phyloP scores from a whole-genome alignment of 129 eudicot genomes.

The Arctium lappa region DNA sequence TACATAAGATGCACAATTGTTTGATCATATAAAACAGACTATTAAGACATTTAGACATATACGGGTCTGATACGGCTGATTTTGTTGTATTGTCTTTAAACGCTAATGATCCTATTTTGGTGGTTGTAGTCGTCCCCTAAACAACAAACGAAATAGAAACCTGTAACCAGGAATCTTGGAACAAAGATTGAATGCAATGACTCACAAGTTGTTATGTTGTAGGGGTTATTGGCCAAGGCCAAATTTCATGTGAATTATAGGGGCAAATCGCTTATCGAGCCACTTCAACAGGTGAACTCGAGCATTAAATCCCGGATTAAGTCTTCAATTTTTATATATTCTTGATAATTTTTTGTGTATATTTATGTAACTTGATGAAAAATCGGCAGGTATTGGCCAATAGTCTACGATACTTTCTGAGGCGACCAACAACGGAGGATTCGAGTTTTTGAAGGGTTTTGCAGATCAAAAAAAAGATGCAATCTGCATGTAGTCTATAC shows the following conservation, averaged over 20 bases:
- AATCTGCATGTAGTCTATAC: background rate
- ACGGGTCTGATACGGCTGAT: too few species aligned
- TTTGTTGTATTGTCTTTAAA: too few species aligned
- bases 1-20: background rate
- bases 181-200: background rate
- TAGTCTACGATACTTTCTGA: constrained; percentile 79
- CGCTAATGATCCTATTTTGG: too few species aligned
- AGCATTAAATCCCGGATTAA: background rate
- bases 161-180: constrained; percentile 12
- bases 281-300: constrained; percentile 81
- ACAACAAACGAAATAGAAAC: background rate
- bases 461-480: constrained; percentile 12
- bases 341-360: background rate
- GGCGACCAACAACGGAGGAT: constrained; percentile 88
- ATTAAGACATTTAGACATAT: too few species aligned
- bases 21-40: background rate
- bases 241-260: constrained; percentile 88
- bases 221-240: constrained; percentile 95
- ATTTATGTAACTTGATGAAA: background rate
- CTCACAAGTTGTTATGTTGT: constrained; percentile 1
- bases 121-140: background rate
- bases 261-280: constrained; percentile 71
- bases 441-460: constrained; percentile 57
- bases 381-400: constrained; percentile 71
- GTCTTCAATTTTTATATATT: background rate